Evolutionary conservation across 2,329 filamentous ascomycete genomes (phyloP), one percentile per base, ranked within the genome.

Genomic region (Ophiosphaerella narmari): DNA sequence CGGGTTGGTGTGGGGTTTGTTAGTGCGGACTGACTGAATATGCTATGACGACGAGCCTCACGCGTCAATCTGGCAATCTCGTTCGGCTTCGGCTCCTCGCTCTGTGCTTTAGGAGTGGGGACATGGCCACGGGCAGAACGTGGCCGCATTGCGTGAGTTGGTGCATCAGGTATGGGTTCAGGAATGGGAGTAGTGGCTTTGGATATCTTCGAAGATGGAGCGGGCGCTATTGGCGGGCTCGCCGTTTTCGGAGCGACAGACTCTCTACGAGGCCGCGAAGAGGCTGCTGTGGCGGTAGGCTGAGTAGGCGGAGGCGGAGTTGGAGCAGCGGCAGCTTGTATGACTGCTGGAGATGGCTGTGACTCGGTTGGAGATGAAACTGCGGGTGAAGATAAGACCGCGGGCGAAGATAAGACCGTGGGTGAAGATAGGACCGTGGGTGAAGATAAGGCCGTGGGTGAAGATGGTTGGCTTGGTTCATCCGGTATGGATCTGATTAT

Each of bases 31-130:
- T 77, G 65, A 52, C 72, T 75, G 45, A 76, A 76, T 40, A 78
- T 77, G 62, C 76, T 79, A 46, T 73, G 73, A 32, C 78, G 74
- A 33, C 78, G 75, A 18, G 77, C 68, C 44, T 74, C 71, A 18
- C 71, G 72, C 2, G 66, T 54, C 8, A 63, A 55, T 39, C 66
- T 65, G 45, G 64, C 68, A 50, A 68, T 52, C 50, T 77, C 72
- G 48, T 74, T 67, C 36, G 62, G 60, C 48, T 73, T 71, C 9
- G 79, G 75, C 55, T 80, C 78, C 52, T 79, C 78, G 44, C 75
- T 78, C 26, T 78, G 77, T 11, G 79, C 78, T 59, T 80, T 78
- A 8, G 68, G 69, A 6, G 64, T 72, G 13, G 61, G 71, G 21
- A 68, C 63, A 42, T 68, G 70, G 35, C 63, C 62, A 46, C 77